Conservation (phyloP, 176 grass and related monocot species). For the Puya raimondii region DNA sequence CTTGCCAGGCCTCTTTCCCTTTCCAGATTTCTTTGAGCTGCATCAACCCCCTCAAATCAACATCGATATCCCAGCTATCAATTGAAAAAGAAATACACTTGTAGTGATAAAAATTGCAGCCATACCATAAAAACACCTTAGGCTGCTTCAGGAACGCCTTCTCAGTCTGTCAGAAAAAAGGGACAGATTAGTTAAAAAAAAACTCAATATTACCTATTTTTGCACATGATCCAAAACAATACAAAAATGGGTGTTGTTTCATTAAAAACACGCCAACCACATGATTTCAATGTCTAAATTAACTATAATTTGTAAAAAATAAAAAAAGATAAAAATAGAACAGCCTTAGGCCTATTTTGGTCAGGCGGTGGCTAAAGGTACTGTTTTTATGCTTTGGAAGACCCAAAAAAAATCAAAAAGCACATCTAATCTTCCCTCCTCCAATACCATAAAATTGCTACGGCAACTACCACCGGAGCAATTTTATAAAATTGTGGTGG, state of each 20-base stretch:
- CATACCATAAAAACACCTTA: constrained; percentile 13
- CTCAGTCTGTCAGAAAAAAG: neutral
- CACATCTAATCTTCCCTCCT: too few relatives aligned
- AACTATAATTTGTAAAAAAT: neutral
- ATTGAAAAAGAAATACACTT: neutral
- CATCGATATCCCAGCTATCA: neutral
- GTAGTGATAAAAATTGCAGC: neutral
- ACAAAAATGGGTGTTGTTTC: neutral
- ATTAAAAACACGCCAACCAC: neutral
- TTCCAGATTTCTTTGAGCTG: constrained; percentile 6
- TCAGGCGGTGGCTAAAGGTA: neutral
- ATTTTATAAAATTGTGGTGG: too few relatives aligned
- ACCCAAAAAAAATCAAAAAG: too few relatives aligned
- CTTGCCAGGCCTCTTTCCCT: constrained; percentile 15
- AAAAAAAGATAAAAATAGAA: neutral
- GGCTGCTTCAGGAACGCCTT: constrained; percentile 9
- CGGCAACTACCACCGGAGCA: too few relatives aligned
- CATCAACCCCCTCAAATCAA: neutral
- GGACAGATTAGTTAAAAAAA: neutral
- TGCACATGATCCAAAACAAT: neutral
- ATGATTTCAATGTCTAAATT: neutral
- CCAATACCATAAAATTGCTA: too few relatives aligned
- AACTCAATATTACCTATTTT: neutral
- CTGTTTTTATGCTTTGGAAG: too few relatives aligned
- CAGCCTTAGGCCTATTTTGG: neutral